phyloP scores from a whole-genome alignment of 2,329 filamentous ascomycete species.

The Trichoderma sp. region DNA sequence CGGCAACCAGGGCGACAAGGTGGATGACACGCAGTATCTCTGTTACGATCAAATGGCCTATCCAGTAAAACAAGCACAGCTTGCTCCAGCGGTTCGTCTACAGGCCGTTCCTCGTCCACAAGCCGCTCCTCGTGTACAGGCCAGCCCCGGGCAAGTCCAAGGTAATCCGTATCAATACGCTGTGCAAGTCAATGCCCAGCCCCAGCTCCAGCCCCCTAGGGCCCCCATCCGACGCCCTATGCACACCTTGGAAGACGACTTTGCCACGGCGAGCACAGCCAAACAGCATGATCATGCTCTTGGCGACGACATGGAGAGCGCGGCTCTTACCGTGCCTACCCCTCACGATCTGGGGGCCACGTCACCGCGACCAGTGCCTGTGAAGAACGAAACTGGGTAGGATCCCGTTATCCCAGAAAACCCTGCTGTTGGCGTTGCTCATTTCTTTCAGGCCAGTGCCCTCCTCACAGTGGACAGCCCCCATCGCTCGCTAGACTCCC shows the following conservation, averaged over 20 bases:
- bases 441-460: conserved; percentile 21
- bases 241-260: conserved; percentile 25
- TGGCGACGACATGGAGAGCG: conserved; percentile 18
- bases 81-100: background rate
- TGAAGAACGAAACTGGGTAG: conserved; percentile 13
- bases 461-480: conserved; percentile 2
- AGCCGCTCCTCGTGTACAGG: background rate
- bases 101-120: background rate
- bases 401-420: conserved; percentile 4
- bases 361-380: background rate
- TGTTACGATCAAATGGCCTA: background rate
- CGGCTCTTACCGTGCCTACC: background rate
- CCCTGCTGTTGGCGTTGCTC: background rate
- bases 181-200: background rate
- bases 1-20: background rate
- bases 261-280: background rate
- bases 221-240: background rate
- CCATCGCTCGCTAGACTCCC: conserved; percentile 21
- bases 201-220: background rate
- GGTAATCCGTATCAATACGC: background rate
- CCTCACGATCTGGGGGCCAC: conserved; percentile 24
- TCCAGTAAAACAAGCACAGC: background rate
- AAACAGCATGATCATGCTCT: conserved; percentile 21
- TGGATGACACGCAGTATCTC: background rate
- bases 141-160: background rate